Evolutionary conservation across 257 asterid genomes (phyloP).

Genomic region (Penstemon newberryi): DNA sequence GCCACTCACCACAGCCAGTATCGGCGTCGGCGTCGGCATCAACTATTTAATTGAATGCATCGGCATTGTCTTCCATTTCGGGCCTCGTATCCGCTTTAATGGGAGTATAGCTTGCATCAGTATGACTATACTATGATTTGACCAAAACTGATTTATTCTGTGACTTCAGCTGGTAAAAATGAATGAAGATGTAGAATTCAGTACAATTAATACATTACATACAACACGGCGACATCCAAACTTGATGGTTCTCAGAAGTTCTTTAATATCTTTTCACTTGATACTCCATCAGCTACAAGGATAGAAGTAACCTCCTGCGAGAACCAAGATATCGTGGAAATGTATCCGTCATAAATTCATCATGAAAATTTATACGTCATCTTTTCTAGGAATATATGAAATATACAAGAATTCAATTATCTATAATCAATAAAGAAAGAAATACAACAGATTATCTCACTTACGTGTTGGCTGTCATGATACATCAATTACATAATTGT

Average conservation of each 20-base stretch:
- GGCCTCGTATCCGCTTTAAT: slow-evolving; percentile 6
- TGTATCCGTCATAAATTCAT: background rate
- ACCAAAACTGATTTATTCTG: slow-evolving; percentile 30
- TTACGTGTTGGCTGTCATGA: background rate
- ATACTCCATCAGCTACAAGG: slow-evolving; percentile 77
- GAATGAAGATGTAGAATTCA: slow-evolving; percentile 21
- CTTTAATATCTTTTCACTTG: slow-evolving; percentile 66
- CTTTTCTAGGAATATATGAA: background rate
- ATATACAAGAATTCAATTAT: too few species aligned
- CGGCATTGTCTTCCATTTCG: background rate
- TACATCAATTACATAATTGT: background rate
- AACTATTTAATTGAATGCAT: slow-evolving; percentile 1
- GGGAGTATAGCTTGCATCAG: slow-evolving; percentile 14
- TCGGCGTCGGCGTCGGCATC: too few species aligned
- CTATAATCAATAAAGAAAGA: too few species aligned
- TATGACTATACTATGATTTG: background rate
- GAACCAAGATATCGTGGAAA: slow-evolving; percentile 16
- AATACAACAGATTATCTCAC: background rate
- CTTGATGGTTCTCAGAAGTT: slow-evolving; percentile 41
- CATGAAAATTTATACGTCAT: background rate
- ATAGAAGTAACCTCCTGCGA: slow-evolving; percentile 84
- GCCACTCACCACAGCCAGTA: too few species aligned
- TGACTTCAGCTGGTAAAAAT: slow-evolving; percentile 26
- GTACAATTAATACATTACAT: slow-evolving; percentile 2
- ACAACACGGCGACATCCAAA: slow-evolving; percentile 32